These are phyloP conservation scores for Neofusicoccum kwambonambiense DNA, from an alignment of 2,329 filamentous ascomycete genomes.

Conservation along the genomic window DNA sequence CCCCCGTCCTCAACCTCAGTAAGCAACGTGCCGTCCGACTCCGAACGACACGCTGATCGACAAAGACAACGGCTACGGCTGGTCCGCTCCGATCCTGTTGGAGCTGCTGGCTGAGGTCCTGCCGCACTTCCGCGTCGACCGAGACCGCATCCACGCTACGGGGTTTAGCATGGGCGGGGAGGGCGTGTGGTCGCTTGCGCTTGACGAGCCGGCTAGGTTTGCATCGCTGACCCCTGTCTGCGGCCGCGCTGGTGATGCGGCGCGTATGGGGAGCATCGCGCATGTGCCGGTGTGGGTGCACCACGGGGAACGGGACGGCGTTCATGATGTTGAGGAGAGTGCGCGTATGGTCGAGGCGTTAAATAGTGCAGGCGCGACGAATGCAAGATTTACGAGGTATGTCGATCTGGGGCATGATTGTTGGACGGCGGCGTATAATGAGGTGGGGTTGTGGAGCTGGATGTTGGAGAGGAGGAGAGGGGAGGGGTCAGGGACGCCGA, in stretches of 20 bases:
- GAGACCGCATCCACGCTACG: conserved; percentile 19
- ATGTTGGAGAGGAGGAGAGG: conserved; percentile 10
- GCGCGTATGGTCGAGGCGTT: conserved; percentile 18
- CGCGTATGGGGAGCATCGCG: conserved; percentile 14
- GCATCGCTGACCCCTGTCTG: conserved; percentile 20
- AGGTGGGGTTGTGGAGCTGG: conserved; percentile 18
- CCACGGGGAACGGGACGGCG: conserved; percentile 17
- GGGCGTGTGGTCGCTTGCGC: conserved; percentile 19
- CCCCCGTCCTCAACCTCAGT: conserved; percentile 8
- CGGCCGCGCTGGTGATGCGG: conserved; percentile 17
- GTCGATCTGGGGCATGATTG: conserved; percentile 14
- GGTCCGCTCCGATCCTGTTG: conserved; percentile 18
- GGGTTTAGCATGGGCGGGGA: conserved; percentile 23
- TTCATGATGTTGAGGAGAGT: conserved; percentile 8
- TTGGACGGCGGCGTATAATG: conserved; percentile 18
- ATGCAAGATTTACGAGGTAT: conserved; percentile 17
- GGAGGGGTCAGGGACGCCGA: no score
- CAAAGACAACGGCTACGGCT: conserved; percentile 20
- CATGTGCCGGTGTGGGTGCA: conserved; percentile 15
- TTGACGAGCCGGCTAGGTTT: conserved; percentile 20
- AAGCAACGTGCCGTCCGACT: background rate
- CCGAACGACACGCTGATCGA: no score
- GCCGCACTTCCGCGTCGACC: conserved; percentile 18
- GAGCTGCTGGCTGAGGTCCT: conserved; percentile 20
- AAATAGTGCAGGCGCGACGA: background rate